Evolutionary conservation across 1,284 basidiomycete species (phyloP).

Genomic region (Microbotryomycetes sp.): DNA sequence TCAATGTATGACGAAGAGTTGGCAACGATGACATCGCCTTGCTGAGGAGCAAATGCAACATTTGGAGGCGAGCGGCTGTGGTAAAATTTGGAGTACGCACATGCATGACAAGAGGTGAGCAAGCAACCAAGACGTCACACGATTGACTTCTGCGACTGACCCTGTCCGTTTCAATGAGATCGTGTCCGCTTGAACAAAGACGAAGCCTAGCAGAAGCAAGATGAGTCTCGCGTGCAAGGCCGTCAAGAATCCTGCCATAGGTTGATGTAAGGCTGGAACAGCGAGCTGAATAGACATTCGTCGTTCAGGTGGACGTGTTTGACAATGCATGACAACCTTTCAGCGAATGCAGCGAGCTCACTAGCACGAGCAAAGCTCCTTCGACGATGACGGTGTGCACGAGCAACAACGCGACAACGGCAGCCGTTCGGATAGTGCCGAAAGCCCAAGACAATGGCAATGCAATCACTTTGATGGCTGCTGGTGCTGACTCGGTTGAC

Average conservation of each 20-base stretch:
- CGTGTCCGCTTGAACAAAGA: conserved; percentile 22
- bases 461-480: not conserved
- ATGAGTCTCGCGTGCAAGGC: conserved; percentile 7
- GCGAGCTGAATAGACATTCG: not conserved
- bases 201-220: conserved; percentile 23
- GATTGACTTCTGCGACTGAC: not conserved
- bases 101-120: not conserved
- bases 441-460: conserved; percentile 5
- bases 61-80: conserved; percentile 11
- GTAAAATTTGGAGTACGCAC: too few relatives aligned
- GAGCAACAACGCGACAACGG: conserved; percentile 20
- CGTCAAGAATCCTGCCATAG: conserved; percentile 6
- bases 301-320: not conserved
- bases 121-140: not conserved
- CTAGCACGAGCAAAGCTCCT: conserved; percentile 12
- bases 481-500: not conserved
- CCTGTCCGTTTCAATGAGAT: conserved; percentile 18
- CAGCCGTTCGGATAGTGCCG: not conserved
- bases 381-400: conserved; percentile 19
- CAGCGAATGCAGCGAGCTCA: not conserved
- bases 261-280: conserved; percentile 6
- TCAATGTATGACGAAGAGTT: conserved; percentile 40
- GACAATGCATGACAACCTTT: not conserved
- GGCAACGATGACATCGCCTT: conserved; percentile 37
- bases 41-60: conserved; percentile 13